Evolutionary conservation across 2,329 filamentous ascomycete genomes (phyloP), one percentile per base, ranked within the genome.

Genomic region (Hymenoscyphus linearis): DNA sequence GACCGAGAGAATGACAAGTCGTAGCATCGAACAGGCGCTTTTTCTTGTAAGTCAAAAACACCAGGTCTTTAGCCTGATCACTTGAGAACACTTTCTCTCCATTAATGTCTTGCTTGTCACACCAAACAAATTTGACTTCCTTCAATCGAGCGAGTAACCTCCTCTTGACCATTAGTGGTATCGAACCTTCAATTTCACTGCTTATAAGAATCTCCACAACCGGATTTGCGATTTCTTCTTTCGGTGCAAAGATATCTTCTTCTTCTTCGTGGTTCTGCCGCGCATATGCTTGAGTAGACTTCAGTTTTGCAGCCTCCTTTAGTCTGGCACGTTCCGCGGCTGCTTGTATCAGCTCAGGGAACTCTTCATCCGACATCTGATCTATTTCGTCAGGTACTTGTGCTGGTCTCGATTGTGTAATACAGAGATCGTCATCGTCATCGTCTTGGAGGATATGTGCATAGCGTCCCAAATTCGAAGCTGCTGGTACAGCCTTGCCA

Each of bases 21-120:
- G 89, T 90, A n/a, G 83, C 82, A 65, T 89, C 85, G 71, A 89
- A 96, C 2, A 96, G 75, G 62, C 85, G 84, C 61, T 84, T 84
- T 27, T 84, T 82, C 65, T 86, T 87, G 87, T 90, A 96, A 0
- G 90, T 95, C 60, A 98, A 80, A 68, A 95, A 88, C 18, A 96
- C 77, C 0, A 79, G 76, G 4, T 80, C 76, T 9, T 74, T 77
- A 0, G 80, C 76, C 4, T 80, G 75, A 25, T 13, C 34, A 22
- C 40, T 34, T 2, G 73, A 66, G 2, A 74, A 65, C 7, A 80
- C 68, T 10, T 67, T 36, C 5, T 73, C 57, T 1, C 73, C 71
- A 2, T 77, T 74, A 54, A 85, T 81, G 1, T 73, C 73, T 70
- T 93, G 87, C 59, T 80, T 80, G 13, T 78, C 75, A 67, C 88